These are phyloP conservation scores for Puccinia horiana DNA, from an alignment of 1,284 basidiomycete species.

Conservation along the genomic window DNA sequence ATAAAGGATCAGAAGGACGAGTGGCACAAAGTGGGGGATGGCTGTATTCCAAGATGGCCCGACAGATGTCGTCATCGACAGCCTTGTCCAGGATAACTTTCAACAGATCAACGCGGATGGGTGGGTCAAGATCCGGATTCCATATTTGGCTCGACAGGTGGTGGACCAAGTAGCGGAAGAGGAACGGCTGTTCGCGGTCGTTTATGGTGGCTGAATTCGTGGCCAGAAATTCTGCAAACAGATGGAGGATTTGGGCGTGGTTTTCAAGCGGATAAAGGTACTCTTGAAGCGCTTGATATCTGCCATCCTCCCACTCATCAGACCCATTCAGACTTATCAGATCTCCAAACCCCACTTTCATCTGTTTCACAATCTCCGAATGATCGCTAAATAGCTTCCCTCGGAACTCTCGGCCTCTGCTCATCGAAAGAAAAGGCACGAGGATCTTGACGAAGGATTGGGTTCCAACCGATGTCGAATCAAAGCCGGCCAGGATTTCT, in stretches of 20 bases:
- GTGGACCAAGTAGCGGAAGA: conserved; percentile 38
- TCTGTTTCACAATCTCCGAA: conserved; percentile 27
- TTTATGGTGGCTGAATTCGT: neutral
- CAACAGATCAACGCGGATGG: conserved; percentile 14
- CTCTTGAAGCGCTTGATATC: neutral
- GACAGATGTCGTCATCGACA: neutral
- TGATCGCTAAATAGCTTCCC: conserved; percentile 32
- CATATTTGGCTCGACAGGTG: conserved; percentile 36
- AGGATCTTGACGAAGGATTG: conserved; percentile 23
- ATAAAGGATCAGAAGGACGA: neutral
- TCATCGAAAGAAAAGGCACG: conserved; percentile 44
- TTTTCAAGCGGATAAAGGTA: conserved; percentile 35
- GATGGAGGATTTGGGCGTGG: conserved; percentile 23
- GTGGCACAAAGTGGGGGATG: too few relatives aligned
- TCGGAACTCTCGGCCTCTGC: conserved; percentile 26
- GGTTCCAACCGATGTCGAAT: conserved; percentile 28
- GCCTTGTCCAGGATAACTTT: conserved; percentile 19
- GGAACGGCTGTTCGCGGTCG: conserved; percentile 6
- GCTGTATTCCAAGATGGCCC: neutral
- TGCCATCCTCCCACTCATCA: neutral
- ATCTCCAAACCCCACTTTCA: conserved; percentile 4
- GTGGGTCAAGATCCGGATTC: conserved; percentile 3
- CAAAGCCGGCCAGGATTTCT: conserved; percentile 37
- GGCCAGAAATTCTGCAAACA: conserved; percentile 21
- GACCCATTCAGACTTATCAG: neutral